Conservation (phyloP, 2,329 filamentous ascomycete genomes). For the Fonsecaea erecta region DNA sequence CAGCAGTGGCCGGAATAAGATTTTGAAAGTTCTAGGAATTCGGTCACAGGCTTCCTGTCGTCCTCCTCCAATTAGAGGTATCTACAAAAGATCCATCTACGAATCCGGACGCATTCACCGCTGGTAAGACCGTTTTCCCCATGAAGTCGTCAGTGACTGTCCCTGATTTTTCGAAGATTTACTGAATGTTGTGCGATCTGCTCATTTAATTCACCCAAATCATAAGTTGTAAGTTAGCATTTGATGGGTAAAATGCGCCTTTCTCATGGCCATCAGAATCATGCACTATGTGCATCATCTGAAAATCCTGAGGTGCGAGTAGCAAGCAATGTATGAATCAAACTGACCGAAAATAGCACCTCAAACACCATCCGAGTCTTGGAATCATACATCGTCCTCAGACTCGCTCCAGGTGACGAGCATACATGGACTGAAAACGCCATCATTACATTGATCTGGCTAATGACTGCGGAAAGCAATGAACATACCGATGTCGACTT, state of each 20-base stretch:
- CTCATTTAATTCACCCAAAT: slow-evolving; percentile 65
- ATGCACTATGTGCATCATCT: slow-evolving; percentile 71
- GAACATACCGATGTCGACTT: neutral
- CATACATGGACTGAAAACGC: slow-evolving; percentile 69
- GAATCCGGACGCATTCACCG: slow-evolving; percentile 48
- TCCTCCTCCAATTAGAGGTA: slow-evolving; percentile 71
- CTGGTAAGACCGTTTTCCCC: slow-evolving; percentile 38
- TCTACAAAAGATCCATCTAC: slow-evolving; percentile 49
- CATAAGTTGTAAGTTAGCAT: slow-evolving; percentile 60
- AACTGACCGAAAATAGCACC: slow-evolving; percentile 39
- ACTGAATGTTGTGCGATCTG: slow-evolving; percentile 61
- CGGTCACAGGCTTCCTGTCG: slow-evolving; percentile 67
- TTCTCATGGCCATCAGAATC: slow-evolving; percentile 46
- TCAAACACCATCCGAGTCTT: slow-evolving; percentile 55
- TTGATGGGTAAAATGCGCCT: neutral
- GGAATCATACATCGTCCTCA: slow-evolving; percentile 66
- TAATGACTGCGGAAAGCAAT: slow-evolving; percentile 46
- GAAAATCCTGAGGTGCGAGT: slow-evolving; percentile 57
- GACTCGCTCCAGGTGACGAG: slow-evolving; percentile 58
- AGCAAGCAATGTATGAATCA: slow-evolving; percentile 47
- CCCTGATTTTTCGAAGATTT: slow-evolving; percentile 54
- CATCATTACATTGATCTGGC: slow-evolving; percentile 70
- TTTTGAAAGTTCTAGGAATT: slow-evolving; percentile 51
- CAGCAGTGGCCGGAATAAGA: neutral
- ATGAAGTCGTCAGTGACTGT: slow-evolving; percentile 37